Conservation (phyloP, 2,329 filamentous ascomycete genomes). For the Cladophialophora chaetospira region DNA sequence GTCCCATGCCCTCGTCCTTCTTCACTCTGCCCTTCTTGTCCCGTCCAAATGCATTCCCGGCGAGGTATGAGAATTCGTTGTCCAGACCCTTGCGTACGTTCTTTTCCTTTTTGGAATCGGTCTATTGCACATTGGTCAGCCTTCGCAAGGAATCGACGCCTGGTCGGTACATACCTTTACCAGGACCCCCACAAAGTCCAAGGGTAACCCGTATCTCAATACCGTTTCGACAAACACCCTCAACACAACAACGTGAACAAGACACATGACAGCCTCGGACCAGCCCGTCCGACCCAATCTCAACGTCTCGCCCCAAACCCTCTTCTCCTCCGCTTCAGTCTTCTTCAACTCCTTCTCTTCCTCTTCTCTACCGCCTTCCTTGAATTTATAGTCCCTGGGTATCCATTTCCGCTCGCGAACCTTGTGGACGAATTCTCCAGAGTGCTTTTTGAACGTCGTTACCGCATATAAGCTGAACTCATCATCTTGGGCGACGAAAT, state of each 20-base stretch:
- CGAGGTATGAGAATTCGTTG: constrained; percentile 83
- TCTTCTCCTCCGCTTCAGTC: constrained; percentile 80
- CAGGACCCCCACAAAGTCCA: constrained; percentile 83
- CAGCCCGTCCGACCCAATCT: constrained; percentile 87
- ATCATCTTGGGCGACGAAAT: constrained; percentile 78
- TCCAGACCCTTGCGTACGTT: constrained; percentile 81
- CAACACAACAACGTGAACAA: constrained; percentile 87
- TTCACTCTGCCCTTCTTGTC: constrained; percentile 92
- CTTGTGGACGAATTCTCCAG: constrained; percentile 85
- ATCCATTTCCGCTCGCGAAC: constrained; percentile 92
- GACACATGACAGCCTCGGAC: constrained; percentile 94
- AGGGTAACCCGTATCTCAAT: constrained; percentile 87
- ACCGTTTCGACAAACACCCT: constrained; percentile 97
- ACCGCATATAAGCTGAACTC: constrained; percentile 89
- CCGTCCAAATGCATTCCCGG: constrained; percentile 87
- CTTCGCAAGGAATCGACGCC: background rate
- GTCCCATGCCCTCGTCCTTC: constrained; percentile 80
- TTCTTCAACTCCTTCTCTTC: constrained; percentile 85
- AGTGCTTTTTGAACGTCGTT: constrained; percentile 90
- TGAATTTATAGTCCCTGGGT: constrained; percentile 89
- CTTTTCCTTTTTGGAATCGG: constrained; percentile 76
- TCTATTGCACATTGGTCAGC: constrained; percentile 53
- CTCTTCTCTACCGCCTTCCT: constrained; percentile 84
- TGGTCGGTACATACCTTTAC: constrained; percentile 65
- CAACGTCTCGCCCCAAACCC: constrained; percentile 89